Base-by-base conservation (phyloP, 345 rosid species). In the Lepidium aucheri region DNA sequence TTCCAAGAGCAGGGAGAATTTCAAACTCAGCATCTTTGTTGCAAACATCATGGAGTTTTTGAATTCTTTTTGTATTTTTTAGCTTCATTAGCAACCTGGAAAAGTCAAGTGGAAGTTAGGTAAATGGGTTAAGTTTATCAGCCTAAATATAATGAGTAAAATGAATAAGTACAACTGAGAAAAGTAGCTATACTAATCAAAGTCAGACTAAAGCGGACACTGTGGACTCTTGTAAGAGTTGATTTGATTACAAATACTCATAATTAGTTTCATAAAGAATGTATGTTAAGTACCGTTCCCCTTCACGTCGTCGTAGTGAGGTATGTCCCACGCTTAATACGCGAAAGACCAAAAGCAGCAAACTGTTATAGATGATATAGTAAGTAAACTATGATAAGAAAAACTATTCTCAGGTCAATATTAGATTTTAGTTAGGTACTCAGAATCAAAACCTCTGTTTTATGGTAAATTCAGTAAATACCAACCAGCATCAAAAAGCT, bases 261-360 rank as follows among this genome's bases (percentile, higher is more conserved):
- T n/a, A n/a, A 69, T 12, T 2, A 20, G 12, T 53, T 46, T 53
- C 4, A 3, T 13, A 44, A 44, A 30, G 62, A 53, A 53, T n/a
- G n/a, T 8, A 33, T 32, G 43, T 53, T 42, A 55, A 65, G 43
- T 85, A 93, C 98, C 74, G 98, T 93, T 80, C 98, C 98, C 65
- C 83, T 86, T 68, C 96, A 96, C 0, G 87, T 82, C 81, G 82
- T 86, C 5, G 98, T 85, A 53, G 86, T 78, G 60, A 90, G 83
- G 79, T 73, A 88, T 7, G 98, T 84, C 82, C 84, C 94, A 35
- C 83, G 94, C 80, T 93, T 93, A 60, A 93, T 82, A 64, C 97
- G 91, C 11, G 98, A 93, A 57, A 93, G 82, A 69, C 98, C 98
- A 84, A 93, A 93, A 81, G 90, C 98, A 41, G 94, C 91, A 68